Percentiles rank a stretch among this genome's conserved stretches.
phyloP scores from a whole-genome alignment of 2,329 filamentous ascomycete genomes.

The Pestalotiopsis sp. region DNA sequence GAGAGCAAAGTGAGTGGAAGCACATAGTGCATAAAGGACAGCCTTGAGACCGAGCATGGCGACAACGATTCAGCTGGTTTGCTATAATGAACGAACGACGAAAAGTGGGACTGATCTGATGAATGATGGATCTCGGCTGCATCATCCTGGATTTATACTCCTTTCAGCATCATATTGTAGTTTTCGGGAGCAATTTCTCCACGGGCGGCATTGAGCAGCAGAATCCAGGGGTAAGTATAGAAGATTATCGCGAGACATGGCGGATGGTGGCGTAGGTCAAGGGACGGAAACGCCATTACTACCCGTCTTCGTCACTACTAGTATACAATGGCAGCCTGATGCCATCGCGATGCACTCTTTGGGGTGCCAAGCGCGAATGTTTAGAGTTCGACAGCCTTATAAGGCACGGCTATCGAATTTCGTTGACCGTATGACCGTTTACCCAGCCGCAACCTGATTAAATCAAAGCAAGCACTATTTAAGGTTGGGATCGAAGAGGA shows the following conservation, averaged over 20 bases:
- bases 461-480: not conserved
- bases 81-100: not conserved
- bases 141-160: not conserved
- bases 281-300: not conserved
- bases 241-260: not conserved
- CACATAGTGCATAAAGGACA: not conserved
- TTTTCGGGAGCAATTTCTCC: not conserved
- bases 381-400: not conserved
- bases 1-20: not conserved
- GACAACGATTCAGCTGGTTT: not conserved
- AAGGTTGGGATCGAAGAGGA: not conserved
- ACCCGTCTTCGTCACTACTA: not conserved
- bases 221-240: not conserved
- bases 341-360: not conserved
- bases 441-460: not conserved
- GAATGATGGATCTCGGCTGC: not conserved
- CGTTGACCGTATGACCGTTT: not conserved
- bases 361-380: not conserved
- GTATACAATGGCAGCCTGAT: not conserved
- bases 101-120: not conserved
- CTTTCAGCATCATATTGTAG: not conserved
- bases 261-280: not conserved
- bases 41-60: not conserved
- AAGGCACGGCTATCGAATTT: too few relatives aligned
- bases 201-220: not conserved